Evolutionary conservation across 805 yeast species (phyloP).

Genomic region (Clavispora vitiphila): DNA sequence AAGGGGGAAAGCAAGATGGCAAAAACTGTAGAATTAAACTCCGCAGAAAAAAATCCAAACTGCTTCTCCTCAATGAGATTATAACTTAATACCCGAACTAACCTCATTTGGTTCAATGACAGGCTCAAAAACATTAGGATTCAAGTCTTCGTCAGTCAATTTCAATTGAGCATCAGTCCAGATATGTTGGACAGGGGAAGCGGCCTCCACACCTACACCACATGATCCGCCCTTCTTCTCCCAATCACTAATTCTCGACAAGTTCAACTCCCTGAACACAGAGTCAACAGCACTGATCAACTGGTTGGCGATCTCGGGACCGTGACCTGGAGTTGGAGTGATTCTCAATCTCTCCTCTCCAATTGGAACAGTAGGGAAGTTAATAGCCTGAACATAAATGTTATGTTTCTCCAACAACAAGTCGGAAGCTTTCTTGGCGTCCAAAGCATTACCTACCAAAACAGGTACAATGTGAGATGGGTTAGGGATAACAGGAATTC

Average conservation of each 20-base stretch:
- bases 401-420: slow-evolving; percentile 74
- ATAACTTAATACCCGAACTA: slow-evolving; percentile 54
- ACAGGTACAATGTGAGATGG: slow-evolving; percentile 97
- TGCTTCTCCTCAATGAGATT: background rate
- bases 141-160: slow-evolving; percentile 58
- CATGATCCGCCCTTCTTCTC: slow-evolving; percentile 78
- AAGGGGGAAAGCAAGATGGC: background rate
- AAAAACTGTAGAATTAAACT: background rate
- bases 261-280: slow-evolving; percentile 68
- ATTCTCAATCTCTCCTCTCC: slow-evolving; percentile 95
- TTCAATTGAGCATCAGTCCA: slow-evolving; percentile 84
- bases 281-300: slow-evolving; percentile 75
- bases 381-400: slow-evolving; percentile 96
- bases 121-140: slow-evolving; percentile 63
- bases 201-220: slow-evolving; percentile 69
- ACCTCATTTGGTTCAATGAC: slow-evolving; percentile 59
- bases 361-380: slow-evolving; percentile 94
- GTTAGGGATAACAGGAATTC: slow-evolving; percentile 94
- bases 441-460: slow-evolving; percentile 88
- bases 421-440: slow-evolving; percentile 90
- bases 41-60: background rate
- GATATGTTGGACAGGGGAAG: slow-evolving; percentile 51
- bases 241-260: slow-evolving; percentile 79
- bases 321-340: slow-evolving; percentile 99
- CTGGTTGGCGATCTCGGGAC: slow-evolving; percentile 66